A percentile compares a stretch with the other conserved stretches of the same genome.
These are phyloP conservation scores for Apiotrichum siamense DNA, from an alignment of 1,284 basidiomycete species.

Conservation along the genomic window DNA sequence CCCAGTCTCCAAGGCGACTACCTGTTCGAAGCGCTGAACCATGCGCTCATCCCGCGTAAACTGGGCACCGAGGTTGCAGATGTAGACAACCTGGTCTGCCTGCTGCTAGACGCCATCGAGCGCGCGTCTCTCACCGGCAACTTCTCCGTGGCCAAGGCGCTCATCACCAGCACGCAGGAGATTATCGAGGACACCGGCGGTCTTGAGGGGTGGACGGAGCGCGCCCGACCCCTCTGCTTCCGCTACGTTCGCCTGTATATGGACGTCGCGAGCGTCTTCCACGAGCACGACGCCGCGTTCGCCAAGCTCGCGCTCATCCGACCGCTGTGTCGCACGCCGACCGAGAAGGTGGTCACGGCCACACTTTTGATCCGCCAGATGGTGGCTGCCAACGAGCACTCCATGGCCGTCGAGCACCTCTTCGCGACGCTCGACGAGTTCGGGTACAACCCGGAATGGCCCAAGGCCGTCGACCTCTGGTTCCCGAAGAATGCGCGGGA, in stretches of 20 bases:
- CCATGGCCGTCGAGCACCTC: constrained; percentile 14
- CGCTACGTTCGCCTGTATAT: constrained; percentile 17
- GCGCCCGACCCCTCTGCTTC: constrained; percentile 15
- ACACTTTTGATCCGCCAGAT: constrained; percentile 22
- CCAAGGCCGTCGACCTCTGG: constrained; percentile 7
- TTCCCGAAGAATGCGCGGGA: constrained; percentile 13
- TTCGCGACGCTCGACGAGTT: constrained; percentile 17
- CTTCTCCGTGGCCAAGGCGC: constrained; percentile 19
- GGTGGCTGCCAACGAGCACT: constrained; percentile 14
- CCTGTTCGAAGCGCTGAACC: constrained; percentile 32
- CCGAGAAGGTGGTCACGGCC: constrained; percentile 21
- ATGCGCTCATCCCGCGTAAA: constrained; percentile 20
- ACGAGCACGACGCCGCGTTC: constrained; percentile 18
- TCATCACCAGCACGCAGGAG: constrained; percentile 17
- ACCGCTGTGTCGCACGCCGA: constrained; percentile 14
- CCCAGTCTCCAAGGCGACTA: constrained; percentile 19
- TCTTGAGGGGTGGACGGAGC: constrained; percentile 11
- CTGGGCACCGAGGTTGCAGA: constrained; percentile 7
- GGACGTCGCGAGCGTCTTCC: constrained; percentile 23
- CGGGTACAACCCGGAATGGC: constrained; percentile 20
- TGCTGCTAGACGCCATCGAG: constrained; percentile 21
- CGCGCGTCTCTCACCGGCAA: constrained; percentile 17
- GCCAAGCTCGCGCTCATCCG: constrained; percentile 15
- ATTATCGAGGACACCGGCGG: constrained; percentile 23
- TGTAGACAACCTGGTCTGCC: constrained; percentile 10